Evolutionary conservation across 768 basidiomycete genomes (phyloP).

Genomic region (Lactifluus subvellereus): DNA sequence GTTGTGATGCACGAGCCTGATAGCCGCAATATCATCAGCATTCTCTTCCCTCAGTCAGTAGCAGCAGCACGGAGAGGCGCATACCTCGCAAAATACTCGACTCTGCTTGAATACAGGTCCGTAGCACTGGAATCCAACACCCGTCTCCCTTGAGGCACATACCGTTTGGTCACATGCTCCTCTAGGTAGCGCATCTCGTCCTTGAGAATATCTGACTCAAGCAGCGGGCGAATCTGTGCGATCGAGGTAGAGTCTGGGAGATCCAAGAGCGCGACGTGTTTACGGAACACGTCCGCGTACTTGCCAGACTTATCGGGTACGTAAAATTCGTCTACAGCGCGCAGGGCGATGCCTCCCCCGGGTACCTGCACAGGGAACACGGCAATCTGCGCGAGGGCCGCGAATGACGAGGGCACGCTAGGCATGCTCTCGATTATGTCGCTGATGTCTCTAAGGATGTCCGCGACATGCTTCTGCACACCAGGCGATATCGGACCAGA

Average conservation of each 20-base stretch:
- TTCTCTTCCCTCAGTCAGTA: background rate
- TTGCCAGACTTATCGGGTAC: constrained; percentile 24
- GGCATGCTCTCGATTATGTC: background rate
- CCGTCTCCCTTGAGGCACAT: constrained; percentile 4
- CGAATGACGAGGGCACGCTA: constrained; percentile 1
- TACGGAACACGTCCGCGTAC: constrained; percentile 17
- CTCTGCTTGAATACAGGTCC: constrained; percentile 17
- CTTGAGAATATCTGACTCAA: constrained; percentile 17
- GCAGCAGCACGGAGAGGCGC: background rate
- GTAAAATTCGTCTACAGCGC: constrained; percentile 22
- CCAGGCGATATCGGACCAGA: background rate
- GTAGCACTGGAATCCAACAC: constrained; percentile 8
- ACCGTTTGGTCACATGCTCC: constrained; percentile 5
- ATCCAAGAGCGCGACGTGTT: constrained; percentile 15
- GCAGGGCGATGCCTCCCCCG: background rate
- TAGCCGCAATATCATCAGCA: background rate
- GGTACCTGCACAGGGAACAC: constrained; percentile 19
- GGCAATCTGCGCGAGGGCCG: constrained; percentile 1
- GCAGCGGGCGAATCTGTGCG: constrained; percentile 10
- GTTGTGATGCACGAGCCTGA: constrained; percentile 12
- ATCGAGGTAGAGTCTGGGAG: constrained; percentile 10
- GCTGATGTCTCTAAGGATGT: constrained; percentile 24
- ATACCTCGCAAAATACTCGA: constrained; percentile 18
- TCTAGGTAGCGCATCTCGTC: constrained; percentile 16
- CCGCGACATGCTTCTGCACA: background rate